These are phyloP conservation scores for Dryas octopetala DNA, from an alignment of 306 rosid genomes.

Conservation along the genomic window DNA sequence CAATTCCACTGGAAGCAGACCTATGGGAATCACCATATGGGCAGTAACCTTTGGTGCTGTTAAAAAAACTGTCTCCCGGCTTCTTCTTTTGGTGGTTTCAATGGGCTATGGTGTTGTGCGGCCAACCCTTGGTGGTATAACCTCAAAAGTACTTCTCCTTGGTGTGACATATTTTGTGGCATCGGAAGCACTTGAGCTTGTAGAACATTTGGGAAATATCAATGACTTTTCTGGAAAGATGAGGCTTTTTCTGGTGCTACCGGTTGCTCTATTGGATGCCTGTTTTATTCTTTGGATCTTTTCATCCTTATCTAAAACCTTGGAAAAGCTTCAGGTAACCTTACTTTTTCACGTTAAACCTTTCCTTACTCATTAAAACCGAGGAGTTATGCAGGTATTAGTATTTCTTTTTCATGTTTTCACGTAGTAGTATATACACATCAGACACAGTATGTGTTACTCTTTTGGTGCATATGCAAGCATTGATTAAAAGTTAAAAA, in stretches of 20 bases:
- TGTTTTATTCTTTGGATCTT: constrained; percentile 76
- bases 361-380: neutral
- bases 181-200: constrained; percentile 75
- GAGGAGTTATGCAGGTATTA: neutral
- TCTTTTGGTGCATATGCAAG: neutral
- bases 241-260: constrained; percentile 63
- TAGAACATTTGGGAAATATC: constrained; percentile 73
- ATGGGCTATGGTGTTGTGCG: constrained; percentile 73
- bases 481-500: neutral
- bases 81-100: constrained; percentile 70
- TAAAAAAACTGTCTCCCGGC: constrained; percentile 68
- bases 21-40: constrained; percentile 70
- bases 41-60: constrained; percentile 62
- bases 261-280: constrained; percentile 71
- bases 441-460: constrained; percentile 7
- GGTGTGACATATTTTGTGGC: constrained; percentile 60
- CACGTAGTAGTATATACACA: neutral
- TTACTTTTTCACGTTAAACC: constrained; percentile 16
- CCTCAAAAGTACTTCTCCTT: constrained; percentile 55
- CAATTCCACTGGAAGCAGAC: constrained; percentile 69
- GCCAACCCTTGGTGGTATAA: constrained; percentile 65
- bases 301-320: constrained; percentile 65
- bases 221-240: constrained; percentile 69
- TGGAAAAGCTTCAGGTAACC: constrained; percentile 80
- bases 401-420: too few relatives aligned